These are phyloP conservation scores for Plasmodium malariae DNA, from an alignment of 169 alveolate species.

Conservation along the genomic window DNA sequence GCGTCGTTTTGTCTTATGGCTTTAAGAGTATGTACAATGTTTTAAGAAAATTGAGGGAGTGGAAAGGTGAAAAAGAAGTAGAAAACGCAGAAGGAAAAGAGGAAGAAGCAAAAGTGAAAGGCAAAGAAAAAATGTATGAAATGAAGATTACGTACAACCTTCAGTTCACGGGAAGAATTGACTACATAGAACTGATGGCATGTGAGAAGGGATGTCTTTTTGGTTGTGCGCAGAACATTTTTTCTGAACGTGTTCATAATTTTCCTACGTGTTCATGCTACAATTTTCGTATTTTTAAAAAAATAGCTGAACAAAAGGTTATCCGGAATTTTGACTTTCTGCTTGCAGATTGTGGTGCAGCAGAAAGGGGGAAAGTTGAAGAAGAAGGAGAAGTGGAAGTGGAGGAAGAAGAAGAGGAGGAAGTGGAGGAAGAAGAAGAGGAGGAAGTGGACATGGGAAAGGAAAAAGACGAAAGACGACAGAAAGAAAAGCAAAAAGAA, in stretches of 20 bases:
- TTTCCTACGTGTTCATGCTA: constrained; percentile 37
- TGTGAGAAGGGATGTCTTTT: constrained; percentile 72
- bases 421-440: no score
- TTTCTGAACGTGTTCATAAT: constrained; percentile 14
- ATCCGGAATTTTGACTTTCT: constrained; percentile 59
- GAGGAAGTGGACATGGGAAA: no score
- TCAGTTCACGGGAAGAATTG: constrained; percentile 39
- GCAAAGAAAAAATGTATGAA: constrained; percentile 1
- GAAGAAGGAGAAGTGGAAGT: not conserved
- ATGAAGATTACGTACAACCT: constrained; percentile 39
- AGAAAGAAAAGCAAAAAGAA: not conserved
- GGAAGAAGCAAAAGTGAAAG: not conserved
- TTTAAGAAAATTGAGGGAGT: constrained; percentile 28
- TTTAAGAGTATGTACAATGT: constrained; percentile 69
- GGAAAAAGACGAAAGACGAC: not conserved
- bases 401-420: no score
- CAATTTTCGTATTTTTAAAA: constrained; percentile 48
- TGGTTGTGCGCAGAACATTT: constrained; percentile 74
- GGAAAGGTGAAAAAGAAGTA: not conserved
- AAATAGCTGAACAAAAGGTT: constrained; percentile 35
- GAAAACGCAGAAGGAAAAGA: not conserved
- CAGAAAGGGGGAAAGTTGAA: not conserved
- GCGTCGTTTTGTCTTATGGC: constrained; percentile 66
- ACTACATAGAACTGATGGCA: constrained; percentile 67
- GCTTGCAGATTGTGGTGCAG: not conserved